Conservation (phyloP, 192 early-diverging fungal genomes). For the Coemansia asiatica region DNA sequence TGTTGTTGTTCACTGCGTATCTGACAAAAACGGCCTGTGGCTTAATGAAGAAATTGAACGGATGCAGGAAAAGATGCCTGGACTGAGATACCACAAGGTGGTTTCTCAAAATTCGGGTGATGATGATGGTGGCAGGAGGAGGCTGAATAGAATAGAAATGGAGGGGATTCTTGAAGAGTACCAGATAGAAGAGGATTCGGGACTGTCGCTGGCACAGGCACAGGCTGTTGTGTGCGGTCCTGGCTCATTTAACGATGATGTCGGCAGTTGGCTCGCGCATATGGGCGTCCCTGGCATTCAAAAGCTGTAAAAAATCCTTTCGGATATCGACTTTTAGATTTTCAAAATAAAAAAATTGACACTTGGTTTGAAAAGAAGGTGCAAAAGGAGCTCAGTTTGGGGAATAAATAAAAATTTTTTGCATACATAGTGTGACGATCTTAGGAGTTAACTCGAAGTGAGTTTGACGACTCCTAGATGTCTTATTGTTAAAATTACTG, state of each 20-base stretch:
- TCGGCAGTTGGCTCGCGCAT: slow-evolving; percentile 15
- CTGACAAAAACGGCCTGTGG: slow-evolving; percentile 21
- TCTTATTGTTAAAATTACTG: too few species aligned
- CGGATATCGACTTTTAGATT: too few species aligned
- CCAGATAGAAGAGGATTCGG: not conserved
- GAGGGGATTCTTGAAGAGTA: not conserved
- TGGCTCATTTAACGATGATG: slow-evolving; percentile 32
- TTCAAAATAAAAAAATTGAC: too few species aligned
- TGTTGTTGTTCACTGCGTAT: slow-evolving; percentile 28
- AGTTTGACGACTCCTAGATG: too few species aligned
- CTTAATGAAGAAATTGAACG: not conserved
- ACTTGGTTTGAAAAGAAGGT: too few species aligned
- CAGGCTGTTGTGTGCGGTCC: slow-evolving; percentile 41
- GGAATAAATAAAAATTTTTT: too few species aligned
- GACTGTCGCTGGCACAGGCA: not conserved
- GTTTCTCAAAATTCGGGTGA: slow-evolving; percentile 6
- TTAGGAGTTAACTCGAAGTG: too few species aligned
- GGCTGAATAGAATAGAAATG: not conserved
- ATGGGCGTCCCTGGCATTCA: slow-evolving; percentile 19
- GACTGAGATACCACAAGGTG: slow-evolving; percentile 17
- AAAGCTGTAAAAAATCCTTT: slow-evolving; percentile 6
- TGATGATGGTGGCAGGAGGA: not conserved
- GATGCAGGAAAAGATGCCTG: slow-evolving; percentile 17
- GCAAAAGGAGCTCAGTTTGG: too few species aligned
- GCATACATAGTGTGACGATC: too few species aligned